phyloP scores from a whole-genome alignment of 2,329 filamentous ascomycete genomes.

The Onygenales sp. region DNA sequence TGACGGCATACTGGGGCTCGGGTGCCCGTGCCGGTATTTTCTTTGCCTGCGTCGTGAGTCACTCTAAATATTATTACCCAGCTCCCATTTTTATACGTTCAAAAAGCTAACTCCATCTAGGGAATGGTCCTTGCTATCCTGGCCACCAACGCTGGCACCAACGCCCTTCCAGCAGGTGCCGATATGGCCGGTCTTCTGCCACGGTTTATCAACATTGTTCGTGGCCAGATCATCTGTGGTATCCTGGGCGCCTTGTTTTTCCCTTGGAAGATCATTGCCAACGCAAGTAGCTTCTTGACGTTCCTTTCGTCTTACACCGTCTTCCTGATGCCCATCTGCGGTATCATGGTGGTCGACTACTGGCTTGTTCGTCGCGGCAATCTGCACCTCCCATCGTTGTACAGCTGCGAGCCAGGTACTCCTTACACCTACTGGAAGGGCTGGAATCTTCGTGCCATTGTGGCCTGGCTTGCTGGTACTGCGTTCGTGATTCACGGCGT shows the following conservation, averaged over 20 bases:
- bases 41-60: slow-evolving; percentile 20
- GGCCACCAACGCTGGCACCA: slow-evolving; percentile 34
- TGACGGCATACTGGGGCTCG: slow-evolving; percentile 30
- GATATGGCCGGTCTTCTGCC: slow-evolving; percentile 36
- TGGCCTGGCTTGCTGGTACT: neutral
- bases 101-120: neutral
- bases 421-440: neutral
- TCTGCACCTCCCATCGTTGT: slow-evolving; percentile 31
- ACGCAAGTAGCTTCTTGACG: slow-evolving; percentile 31
- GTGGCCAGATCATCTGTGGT: slow-evolving; percentile 34
- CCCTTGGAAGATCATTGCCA: slow-evolving; percentile 36
- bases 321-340: slow-evolving; percentile 33
- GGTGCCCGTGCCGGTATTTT: slow-evolving; percentile 31
- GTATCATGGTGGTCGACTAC: slow-evolving; percentile 33
- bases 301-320: slow-evolving; percentile 34
- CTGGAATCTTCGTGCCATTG: neutral
- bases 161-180: slow-evolving; percentile 33
- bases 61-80: neutral
- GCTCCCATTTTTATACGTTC: no score
- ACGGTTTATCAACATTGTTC: slow-evolving; percentile 33
- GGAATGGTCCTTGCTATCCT: slow-evolving; percentile 32
- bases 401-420: slow-evolving; percentile 8
- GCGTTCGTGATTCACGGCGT: slow-evolving; percentile 1
- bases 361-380: slow-evolving; percentile 28
- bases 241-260: slow-evolving; percentile 27